A percentile compares a stretch with the other conserved stretches of the same genome.
Evolutionary conservation across 2,329 filamentous ascomycete species (phyloP).

Genomic region (Elsinoe perseae): DNA sequence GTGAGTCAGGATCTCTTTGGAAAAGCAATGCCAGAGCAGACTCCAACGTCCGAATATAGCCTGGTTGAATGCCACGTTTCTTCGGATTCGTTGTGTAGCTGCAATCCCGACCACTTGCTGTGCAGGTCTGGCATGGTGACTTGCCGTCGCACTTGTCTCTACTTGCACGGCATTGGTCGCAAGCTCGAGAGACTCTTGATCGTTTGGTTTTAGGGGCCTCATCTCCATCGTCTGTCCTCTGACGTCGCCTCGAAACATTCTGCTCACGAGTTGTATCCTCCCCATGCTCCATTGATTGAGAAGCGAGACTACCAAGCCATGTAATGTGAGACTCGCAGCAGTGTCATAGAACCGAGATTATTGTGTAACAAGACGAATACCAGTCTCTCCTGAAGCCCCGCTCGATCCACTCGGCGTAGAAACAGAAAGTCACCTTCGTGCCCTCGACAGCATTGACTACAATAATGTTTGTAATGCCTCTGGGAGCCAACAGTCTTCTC

Average conservation of each 20-base stretch:
- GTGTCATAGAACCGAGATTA: background rate
- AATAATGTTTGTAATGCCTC: too few relatives aligned
- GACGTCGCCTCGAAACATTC: constrained; percentile 9
- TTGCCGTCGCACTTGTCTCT: constrained; percentile 65
- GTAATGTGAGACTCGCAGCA: background rate
- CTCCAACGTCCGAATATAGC: constrained; percentile 68
- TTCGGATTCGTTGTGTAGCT: constrained; percentile 66
- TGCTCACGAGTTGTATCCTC: constrained; percentile 8
- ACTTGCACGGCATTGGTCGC: constrained; percentile 32
- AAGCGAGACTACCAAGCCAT: background rate
- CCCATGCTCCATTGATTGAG: constrained; percentile 8
- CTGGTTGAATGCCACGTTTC: constrained; percentile 71
- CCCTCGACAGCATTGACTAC: too few relatives aligned
- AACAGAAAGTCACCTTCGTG: too few relatives aligned
- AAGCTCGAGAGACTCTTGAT: constrained; percentile 37
- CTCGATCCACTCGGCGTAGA: too few relatives aligned
- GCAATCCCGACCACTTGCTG: constrained; percentile 55
- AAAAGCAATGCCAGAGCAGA: constrained; percentile 60
- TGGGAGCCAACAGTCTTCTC: too few relatives aligned
- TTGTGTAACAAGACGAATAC: too few relatives aligned
- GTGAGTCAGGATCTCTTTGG: constrained; percentile 52
- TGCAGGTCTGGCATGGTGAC: constrained; percentile 62
- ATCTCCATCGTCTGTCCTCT: background rate
- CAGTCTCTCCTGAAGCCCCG: too few relatives aligned
- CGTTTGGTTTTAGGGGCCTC: constrained; percentile 40